A percentile compares a stretch with the other conserved stretches of the same genome.
These are phyloP conservation scores for Mrakia gelida DNA, from an alignment of 768 basidiomycete species.

Conservation along the genomic window DNA sequence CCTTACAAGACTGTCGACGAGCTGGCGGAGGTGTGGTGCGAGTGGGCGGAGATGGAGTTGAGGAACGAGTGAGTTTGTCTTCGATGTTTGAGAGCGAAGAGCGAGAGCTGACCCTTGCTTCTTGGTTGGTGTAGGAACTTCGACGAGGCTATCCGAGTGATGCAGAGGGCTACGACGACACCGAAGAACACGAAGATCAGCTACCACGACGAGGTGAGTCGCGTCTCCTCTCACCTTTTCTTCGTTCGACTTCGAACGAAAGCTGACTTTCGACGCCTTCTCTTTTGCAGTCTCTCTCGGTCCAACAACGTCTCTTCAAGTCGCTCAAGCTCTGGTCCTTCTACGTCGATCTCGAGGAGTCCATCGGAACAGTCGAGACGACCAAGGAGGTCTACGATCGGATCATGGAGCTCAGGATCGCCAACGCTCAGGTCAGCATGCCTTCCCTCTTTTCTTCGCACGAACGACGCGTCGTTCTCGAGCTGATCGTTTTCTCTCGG, in stretches of 20 bases:
- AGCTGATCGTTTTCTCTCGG: background rate
- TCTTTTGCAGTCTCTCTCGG: slow-evolving; percentile 61
- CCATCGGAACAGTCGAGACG: slow-evolving; percentile 86
- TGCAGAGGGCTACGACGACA: slow-evolving; percentile 90
- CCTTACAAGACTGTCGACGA: slow-evolving; percentile 96
- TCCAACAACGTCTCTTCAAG: slow-evolving; percentile 90
- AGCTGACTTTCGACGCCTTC: background rate
- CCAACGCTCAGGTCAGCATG: slow-evolving; percentile 70
- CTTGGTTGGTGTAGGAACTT: slow-evolving; percentile 66
- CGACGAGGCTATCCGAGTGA: slow-evolving; percentile 87
- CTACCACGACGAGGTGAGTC: slow-evolving; percentile 86
- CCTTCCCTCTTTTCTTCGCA: background rate
- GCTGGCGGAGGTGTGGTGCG: slow-evolving; percentile 96
- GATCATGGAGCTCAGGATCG: slow-evolving; percentile 91
- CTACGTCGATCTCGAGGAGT: slow-evolving; percentile 95
- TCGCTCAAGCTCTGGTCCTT: slow-evolving; percentile 98
- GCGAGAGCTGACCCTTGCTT: background rate
- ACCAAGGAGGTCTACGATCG: slow-evolving; percentile 92
- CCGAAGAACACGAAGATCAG: slow-evolving; percentile 86
- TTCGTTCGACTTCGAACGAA: background rate
- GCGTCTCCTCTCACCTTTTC: too few species aligned
- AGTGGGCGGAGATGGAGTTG: slow-evolving; percentile 98
- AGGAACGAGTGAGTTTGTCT: slow-evolving; percentile 72
- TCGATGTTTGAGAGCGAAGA: background rate
- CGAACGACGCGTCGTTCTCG: background rate